A percentile compares a stretch with the other conserved stretches of the same genome.
phyloP scores from a whole-genome alignment of 1,139 yeast genomes.

The Arxiozyma heterogenica region DNA sequence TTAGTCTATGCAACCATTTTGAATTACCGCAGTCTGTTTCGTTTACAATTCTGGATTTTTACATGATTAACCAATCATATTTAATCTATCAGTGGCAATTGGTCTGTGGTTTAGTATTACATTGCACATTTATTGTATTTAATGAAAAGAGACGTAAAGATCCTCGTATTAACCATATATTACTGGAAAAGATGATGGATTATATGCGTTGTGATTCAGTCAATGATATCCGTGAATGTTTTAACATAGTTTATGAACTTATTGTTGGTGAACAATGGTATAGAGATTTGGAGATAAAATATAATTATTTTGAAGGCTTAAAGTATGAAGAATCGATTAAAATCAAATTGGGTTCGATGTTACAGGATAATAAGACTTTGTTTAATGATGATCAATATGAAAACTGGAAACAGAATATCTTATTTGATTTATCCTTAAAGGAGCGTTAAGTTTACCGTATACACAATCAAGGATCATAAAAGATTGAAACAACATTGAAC shows the following conservation, averaged over 20 bases:
- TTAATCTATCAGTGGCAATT: slow-evolving; percentile 60
- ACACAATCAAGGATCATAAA: no score
- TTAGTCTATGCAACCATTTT: slow-evolving; percentile 54
- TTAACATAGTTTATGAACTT: slow-evolving; percentile 44
- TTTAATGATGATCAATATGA: slow-evolving; percentile 26
- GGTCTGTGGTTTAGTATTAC: slow-evolving; percentile 55
- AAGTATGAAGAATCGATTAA: slow-evolving; percentile 22
- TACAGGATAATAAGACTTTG: slow-evolving; percentile 24
- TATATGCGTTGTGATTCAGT: slow-evolving; percentile 45
- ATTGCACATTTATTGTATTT: slow-evolving; percentile 50
- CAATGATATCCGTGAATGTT: slow-evolving; percentile 43
- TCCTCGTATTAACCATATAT: slow-evolving; percentile 42
- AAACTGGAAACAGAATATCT: slow-evolving; percentile 25
- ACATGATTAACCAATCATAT: slow-evolving; percentile 42
- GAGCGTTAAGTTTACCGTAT: background rate
- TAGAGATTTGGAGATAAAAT: slow-evolving; percentile 35
- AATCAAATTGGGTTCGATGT: slow-evolving; percentile 28
- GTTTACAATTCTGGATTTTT: slow-evolving; percentile 42
- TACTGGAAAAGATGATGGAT: slow-evolving; percentile 42
- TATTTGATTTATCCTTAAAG: slow-evolving; percentile 25
- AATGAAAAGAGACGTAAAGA: slow-evolving; percentile 37
- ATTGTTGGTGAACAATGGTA: slow-evolving; percentile 50
- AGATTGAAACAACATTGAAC: no score
- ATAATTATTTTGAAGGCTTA: slow-evolving; percentile 26
- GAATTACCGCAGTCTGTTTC: slow-evolving; percentile 50